Percentiles rank a stretch among this genome's conserved stretches.
phyloP scores from a whole-genome alignment of 2,329 filamentous ascomycete species.

The Fusarium aywerte region DNA sequence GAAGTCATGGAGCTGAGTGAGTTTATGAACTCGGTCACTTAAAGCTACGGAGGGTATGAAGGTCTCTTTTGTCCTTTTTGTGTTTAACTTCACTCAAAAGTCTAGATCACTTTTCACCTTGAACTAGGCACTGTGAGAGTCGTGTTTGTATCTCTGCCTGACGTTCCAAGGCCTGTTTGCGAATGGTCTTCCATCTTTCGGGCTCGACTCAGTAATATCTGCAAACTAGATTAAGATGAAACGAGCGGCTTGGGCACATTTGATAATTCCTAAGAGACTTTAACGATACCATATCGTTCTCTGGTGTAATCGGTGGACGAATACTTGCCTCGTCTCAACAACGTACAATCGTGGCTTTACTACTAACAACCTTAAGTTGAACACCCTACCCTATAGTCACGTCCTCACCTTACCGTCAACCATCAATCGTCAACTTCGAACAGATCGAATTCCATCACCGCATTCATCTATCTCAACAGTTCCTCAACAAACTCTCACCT shows the following conservation, averaged over 20 bases:
- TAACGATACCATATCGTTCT: too few species aligned
- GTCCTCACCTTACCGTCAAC: neutral
- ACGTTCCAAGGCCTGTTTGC: too few species aligned
- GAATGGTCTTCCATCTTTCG: too few species aligned
- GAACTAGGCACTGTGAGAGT: neutral
- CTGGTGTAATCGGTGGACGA: too few species aligned
- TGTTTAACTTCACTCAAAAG: rapidly evolving
- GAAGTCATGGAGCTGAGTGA: neutral
- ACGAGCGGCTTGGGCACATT: too few species aligned
- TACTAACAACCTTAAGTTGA: neutral
- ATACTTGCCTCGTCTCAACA: too few species aligned
- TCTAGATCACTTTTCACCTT: neutral
- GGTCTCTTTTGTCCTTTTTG: neutral
- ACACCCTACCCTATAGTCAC: neutral
- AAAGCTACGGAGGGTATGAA: neutral
- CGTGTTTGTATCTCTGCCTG: neutral
- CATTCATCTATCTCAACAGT: neutral
- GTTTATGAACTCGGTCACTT: neutral
- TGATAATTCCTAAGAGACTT: too few species aligned
- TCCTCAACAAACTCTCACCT: neutral
- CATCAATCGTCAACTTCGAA: neutral
- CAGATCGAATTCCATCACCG: neutral
- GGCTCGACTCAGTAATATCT: too few species aligned
- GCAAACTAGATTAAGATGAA: too few species aligned
- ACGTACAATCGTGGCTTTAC: too few species aligned